Percentiles rank a stretch among this genome's conserved stretches.
Conservation (phyloP, 257 asterid species). For the Ballota nigra region DNA sequence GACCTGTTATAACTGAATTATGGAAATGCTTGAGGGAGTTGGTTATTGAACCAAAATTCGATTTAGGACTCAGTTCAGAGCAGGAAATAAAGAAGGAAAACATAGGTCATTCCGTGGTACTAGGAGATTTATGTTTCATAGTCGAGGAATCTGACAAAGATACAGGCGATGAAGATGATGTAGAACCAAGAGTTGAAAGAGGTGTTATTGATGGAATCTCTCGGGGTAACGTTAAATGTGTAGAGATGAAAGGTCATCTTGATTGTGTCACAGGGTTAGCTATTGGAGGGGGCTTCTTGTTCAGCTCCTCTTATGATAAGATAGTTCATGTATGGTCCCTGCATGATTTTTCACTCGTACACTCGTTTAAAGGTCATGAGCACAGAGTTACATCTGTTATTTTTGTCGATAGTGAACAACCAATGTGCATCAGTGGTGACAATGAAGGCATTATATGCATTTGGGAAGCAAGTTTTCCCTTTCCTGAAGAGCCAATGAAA, state of each 20-base stretch:
- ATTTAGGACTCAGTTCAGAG: constrained; percentile 28
- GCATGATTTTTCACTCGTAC: constrained; percentile 63
- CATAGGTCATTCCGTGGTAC: constrained; percentile 34
- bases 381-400: constrained; percentile 70
- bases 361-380: constrained; percentile 83
- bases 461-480: constrained; percentile 70
- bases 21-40: constrained; percentile 64
- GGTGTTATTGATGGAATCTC: constrained; percentile 54
- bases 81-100: constrained; percentile 24
- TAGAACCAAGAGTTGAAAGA: constrained; percentile 27
- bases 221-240: constrained; percentile 45
- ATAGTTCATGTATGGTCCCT: constrained; percentile 81
- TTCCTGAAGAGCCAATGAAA: constrained; percentile 44
- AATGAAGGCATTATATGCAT: constrained; percentile 76
- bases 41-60: constrained; percentile 41
- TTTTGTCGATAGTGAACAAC: constrained; percentile 60
- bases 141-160: constrained; percentile 33
- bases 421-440: constrained; percentile 87
- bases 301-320: constrained; percentile 94
- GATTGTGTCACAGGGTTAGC: constrained; percentile 76
- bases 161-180: constrained; percentile 28
- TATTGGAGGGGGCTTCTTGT: constrained; percentile 82
- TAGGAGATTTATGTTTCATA: constrained; percentile 48
- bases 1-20: constrained; percentile 57
- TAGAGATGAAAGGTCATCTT: constrained; percentile 73